Percentiles rank a stretch among this genome's conserved stretches.
These are phyloP conservation scores for Penicillium sp. DNA, from an alignment of 2,329 filamentous ascomycete species.

Conservation along the genomic window DNA sequence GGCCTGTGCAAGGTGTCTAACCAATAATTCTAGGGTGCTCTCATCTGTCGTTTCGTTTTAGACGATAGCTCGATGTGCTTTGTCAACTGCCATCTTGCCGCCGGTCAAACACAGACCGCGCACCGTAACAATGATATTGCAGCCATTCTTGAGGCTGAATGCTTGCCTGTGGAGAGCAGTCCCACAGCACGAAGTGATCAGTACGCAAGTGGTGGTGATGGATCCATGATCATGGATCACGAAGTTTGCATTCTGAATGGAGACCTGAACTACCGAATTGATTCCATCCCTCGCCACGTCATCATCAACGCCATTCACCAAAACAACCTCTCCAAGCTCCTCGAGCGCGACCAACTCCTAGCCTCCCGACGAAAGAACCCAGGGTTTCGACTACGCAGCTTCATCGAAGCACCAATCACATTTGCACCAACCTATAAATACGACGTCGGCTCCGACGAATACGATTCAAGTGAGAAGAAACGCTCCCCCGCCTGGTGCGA, in stretches of 20 bases:
- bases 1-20: conserved; percentile 5
- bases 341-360: conserved; percentile 91
- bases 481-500: conserved; percentile 96
- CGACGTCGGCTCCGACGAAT: conserved; percentile 90
- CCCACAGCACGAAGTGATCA: conserved; percentile 69
- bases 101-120: conserved; percentile 86
- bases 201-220: conserved; percentile 90
- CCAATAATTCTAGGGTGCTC: conserved; percentile 61
- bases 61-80: conserved; percentile 96
- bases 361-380: conserved; percentile 87
- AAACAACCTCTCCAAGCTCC: conserved; percentile 78
- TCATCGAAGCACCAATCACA: conserved; percentile 85
- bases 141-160: conserved; percentile 77
- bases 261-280: conserved; percentile 96
- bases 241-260: conserved; percentile 97
- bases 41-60: conserved; percentile 86
- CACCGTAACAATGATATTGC: conserved; percentile 91
- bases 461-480: conserved; percentile 93
- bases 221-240: conserved; percentile 91
- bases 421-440: conserved; percentile 99
- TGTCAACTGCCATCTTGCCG: conserved; percentile 95
- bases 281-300: conserved; percentile 91
- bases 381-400: conserved; percentile 81
- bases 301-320: conserved; percentile 83
- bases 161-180: conserved; percentile 73